phyloP scores from a whole-genome alignment of 176 grass and related monocot species.

The Cymbopogon citratus region DNA sequence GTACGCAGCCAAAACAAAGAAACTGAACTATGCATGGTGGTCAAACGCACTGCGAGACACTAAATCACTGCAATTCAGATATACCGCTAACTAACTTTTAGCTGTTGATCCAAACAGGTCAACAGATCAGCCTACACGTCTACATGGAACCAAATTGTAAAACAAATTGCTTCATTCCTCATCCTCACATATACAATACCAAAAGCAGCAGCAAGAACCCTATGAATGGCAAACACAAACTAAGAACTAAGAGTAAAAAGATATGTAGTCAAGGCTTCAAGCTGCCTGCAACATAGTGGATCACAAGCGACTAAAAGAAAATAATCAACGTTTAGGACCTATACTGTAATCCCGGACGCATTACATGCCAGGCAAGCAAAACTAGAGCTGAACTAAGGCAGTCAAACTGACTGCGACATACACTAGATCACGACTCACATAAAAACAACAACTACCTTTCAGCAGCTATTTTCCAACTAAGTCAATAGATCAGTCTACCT shows the following conservation, averaged over 20 bases:
- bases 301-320: neutral
- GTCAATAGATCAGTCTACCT: slow-evolving; percentile 16
- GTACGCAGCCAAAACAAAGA: neutral
- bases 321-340: neutral
- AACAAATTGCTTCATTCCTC: neutral
- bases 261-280: neutral
- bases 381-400: neutral
- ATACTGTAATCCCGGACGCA: neutral
- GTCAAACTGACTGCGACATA: neutral
- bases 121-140: slow-evolving; percentile 7
- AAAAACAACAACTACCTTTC: neutral
- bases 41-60: neutral
- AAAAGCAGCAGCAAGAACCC: neutral
- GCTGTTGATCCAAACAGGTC: neutral
- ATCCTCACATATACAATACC: neutral
- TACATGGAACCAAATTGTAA: neutral
- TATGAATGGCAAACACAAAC: neutral
- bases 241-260: neutral
- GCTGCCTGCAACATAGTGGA: neutral
- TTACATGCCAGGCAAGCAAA: neutral
- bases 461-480: neutral
- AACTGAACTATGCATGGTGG: slow-evolving; percentile 2
- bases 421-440: neutral
- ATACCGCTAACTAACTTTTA: neutral
- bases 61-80: neutral